Percentiles rank a stretch among this genome's conserved stretches.
Evolutionary conservation across 768 basidiomycete species (phyloP).

Genomic region (Boletus sp.): DNA sequence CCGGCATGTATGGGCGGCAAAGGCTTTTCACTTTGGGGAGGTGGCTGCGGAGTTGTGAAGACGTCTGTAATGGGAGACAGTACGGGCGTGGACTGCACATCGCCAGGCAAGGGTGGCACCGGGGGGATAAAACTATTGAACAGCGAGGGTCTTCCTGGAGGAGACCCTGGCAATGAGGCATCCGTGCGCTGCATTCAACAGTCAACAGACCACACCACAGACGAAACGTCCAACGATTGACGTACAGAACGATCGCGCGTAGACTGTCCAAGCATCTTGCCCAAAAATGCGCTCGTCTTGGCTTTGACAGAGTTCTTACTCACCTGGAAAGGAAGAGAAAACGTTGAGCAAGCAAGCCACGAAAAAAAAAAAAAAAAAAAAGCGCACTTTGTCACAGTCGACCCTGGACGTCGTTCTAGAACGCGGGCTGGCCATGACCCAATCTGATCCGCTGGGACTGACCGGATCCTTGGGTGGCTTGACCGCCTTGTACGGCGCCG

Average conservation of each 20-base stretch:
- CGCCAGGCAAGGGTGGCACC: slow-evolving; percentile 48
- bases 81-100: slow-evolving; percentile 35
- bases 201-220: slow-evolving; percentile 14
- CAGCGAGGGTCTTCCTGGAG: slow-evolving; percentile 29
- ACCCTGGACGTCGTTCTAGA: slow-evolving; percentile 41
- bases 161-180: slow-evolving; percentile 33
- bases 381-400: slow-evolving; percentile 46
- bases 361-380: background rate
- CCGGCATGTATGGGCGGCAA: slow-evolving; percentile 54
- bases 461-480: slow-evolving; percentile 29
- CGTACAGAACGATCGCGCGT: slow-evolving; percentile 69
- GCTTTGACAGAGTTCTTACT: slow-evolving; percentile 64
- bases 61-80: slow-evolving; percentile 52
- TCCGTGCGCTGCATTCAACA: slow-evolving; percentile 51
- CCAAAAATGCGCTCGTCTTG: slow-evolving; percentile 78
- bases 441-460: slow-evolving; percentile 40
- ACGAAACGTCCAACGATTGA: slow-evolving; percentile 5
- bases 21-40: slow-evolving; percentile 50
- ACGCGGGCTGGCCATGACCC: slow-evolving; percentile 47
- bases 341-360: background rate
- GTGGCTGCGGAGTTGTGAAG: slow-evolving; percentile 37
- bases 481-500: slow-evolving; percentile 20
- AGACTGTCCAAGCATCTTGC: slow-evolving; percentile 71
- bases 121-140: slow-evolving; percentile 38
- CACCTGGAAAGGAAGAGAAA: slow-evolving; percentile 10